phyloP scores from a whole-genome alignment of 108 stramenopile species.

The Stephanodiscus minutulus region DNA sequence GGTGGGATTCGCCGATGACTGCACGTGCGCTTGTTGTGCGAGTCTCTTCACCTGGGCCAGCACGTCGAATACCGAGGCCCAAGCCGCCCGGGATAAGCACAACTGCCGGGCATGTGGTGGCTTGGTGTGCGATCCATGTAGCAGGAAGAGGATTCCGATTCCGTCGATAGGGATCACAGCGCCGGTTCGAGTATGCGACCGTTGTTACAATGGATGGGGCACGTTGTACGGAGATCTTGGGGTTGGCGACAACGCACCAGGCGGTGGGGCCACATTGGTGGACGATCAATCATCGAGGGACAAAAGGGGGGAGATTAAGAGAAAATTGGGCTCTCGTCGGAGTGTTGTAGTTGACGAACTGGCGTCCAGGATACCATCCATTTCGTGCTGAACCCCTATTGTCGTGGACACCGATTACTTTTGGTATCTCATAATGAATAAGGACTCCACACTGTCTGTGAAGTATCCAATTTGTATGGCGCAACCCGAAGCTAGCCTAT shows the following conservation, averaged over 20 bases:
- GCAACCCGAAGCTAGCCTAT: too few relatives aligned
- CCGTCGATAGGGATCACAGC: conserved; percentile 84
- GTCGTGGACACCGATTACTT: too few relatives aligned
- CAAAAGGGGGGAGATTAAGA: conserved; percentile 11
- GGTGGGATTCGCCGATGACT: conserved; percentile 89
- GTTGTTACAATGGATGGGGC: conserved; percentile 90
- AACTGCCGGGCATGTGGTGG: conserved; percentile 94
- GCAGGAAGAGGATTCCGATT: conserved; percentile 80
- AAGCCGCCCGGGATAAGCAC: conserved; percentile 93
- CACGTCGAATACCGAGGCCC: conserved; percentile 85
- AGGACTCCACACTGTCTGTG: too few relatives aligned
- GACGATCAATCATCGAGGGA: conserved; percentile 1
- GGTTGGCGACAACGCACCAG: conserved; percentile 6
- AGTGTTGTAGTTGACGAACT: conserved; percentile 77
- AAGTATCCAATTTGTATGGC: too few relatives aligned
- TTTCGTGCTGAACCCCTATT: conserved; percentile 1
- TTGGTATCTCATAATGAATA: too few relatives aligned
- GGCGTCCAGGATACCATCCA: conserved; percentile 54
- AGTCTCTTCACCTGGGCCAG: conserved; percentile 95
- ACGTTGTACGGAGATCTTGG: conserved; percentile 44
- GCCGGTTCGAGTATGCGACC: conserved; percentile 92
- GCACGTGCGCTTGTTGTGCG: conserved; percentile 88
- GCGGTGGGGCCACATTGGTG: neutral
- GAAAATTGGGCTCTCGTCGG: conserved; percentile 34
- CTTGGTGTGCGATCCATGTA: conserved; percentile 95